Conservation (phyloP, 345 rosid species). For the Adansonia digitata region DNA sequence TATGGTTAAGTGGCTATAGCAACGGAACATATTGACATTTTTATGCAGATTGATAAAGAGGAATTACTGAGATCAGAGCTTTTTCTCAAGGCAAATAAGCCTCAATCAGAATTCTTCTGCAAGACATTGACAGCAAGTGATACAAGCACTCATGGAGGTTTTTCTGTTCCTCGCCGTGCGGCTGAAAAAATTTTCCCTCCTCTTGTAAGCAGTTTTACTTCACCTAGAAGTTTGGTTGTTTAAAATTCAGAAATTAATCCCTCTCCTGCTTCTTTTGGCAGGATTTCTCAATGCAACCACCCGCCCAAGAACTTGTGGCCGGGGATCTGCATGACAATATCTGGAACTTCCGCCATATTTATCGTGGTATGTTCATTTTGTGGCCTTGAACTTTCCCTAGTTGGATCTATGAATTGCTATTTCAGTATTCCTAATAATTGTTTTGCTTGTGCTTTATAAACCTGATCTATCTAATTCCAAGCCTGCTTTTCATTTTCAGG, state of each 20-base stretch:
- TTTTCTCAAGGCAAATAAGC: constrained; percentile 62
- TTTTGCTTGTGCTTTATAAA: too few species aligned
- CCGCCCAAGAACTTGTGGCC: constrained; percentile 86
- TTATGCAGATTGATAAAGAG: constrained; percentile 82
- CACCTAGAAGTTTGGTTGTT: neutral
- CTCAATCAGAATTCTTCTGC: constrained; percentile 84
- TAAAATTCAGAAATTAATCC: constrained; percentile 6
- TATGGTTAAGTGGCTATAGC: constrained; percentile 12
- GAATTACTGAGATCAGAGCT: constrained; percentile 84
- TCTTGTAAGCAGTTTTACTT: constrained; percentile 45
- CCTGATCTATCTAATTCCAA: too few species aligned
- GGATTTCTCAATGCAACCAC: constrained; percentile 97
- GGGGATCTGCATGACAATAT: constrained; percentile 80
- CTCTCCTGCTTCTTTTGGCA: constrained; percentile 26
- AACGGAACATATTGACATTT: constrained; percentile 24
- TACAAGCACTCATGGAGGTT: constrained; percentile 98
- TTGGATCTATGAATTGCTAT: constrained; percentile 4
- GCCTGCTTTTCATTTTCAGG: constrained; percentile 35
- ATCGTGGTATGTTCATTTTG: constrained; percentile 54
- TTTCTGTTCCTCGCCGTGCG: constrained; percentile 93
- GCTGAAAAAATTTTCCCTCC: constrained; percentile 94
- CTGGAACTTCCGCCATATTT: constrained; percentile 95
- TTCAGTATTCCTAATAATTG: neutral
- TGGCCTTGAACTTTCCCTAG: neutral
- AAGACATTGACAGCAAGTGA: constrained; percentile 97